These are phyloP conservation scores for Talaromyces verruculosus DNA, from an alignment of 2,329 filamentous ascomycete genomes.

Conservation along the genomic window DNA sequence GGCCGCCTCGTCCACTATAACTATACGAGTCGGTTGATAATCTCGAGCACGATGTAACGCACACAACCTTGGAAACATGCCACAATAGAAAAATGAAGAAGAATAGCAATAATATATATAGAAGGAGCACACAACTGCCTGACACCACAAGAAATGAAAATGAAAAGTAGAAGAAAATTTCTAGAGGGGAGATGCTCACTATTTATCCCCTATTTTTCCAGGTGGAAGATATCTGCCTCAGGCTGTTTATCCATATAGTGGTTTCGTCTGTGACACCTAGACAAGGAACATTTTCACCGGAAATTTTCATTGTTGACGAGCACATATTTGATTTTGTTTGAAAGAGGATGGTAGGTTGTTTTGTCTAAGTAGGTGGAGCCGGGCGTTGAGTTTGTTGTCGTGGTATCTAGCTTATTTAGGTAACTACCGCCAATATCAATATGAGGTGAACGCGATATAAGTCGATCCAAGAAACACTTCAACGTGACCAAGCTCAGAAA, in stretches of 20 bases:
- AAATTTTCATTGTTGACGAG: neutral
- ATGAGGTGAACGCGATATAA: neutral
- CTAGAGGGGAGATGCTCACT: neutral
- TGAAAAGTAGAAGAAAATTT: neutral
- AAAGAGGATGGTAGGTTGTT: neutral
- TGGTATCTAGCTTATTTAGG: neutral
- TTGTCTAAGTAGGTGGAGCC: too few species aligned
- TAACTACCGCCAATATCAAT: neutral
- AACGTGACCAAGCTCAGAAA: too few species aligned
- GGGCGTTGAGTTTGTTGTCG: neutral
- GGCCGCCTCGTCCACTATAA: too few species aligned
- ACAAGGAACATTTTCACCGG: neutral
- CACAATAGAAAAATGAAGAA: neutral
- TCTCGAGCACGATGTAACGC: neutral
- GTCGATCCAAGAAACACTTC: neutral
- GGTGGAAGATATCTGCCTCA: neutral
- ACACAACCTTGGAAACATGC: neutral
- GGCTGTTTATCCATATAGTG: neutral
- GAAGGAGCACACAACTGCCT: neutral
- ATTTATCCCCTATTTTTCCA: neutral
- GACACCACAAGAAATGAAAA: neutral
- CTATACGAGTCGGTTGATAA: neutral
- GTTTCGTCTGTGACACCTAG: neutral
- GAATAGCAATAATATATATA: too few species aligned
- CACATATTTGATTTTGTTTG: neutral